These are phyloP conservation scores for Papiliotrema nemorosa DNA, from an alignment of 1,284 basidiomycete species.

Conservation along the genomic window DNA sequence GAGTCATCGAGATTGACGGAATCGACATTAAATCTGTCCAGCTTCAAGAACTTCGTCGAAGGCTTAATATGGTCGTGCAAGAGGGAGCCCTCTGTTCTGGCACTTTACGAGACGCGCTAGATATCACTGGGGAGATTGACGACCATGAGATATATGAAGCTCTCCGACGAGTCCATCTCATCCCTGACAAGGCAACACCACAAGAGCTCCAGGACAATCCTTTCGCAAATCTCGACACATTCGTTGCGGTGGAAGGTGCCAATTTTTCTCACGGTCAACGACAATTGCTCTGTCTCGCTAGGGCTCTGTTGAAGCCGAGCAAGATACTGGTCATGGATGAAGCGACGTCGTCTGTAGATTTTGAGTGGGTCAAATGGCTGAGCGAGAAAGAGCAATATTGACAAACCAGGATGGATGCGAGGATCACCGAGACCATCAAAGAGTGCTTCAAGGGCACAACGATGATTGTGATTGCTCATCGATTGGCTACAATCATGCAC, in stretches of 20 bases:
- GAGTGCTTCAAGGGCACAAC: slow-evolving; percentile 63
- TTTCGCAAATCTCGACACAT: slow-evolving; percentile 56
- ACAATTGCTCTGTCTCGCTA: slow-evolving; percentile 68
- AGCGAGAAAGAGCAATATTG: too few species aligned
- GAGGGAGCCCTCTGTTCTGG: slow-evolving; percentile 48
- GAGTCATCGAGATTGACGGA: slow-evolving; percentile 68
- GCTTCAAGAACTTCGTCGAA: slow-evolving; percentile 58
- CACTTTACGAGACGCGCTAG: slow-evolving; percentile 66
- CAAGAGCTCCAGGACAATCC: slow-evolving; percentile 52
- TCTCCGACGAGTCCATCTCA: slow-evolving; percentile 57
- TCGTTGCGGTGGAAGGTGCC: slow-evolving; percentile 52
- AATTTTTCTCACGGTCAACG: slow-evolving; percentile 76
- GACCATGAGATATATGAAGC: slow-evolving; percentile 58
- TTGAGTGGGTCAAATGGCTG: slow-evolving; percentile 60
- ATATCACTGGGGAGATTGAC: slow-evolving; percentile 34
- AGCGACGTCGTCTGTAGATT: slow-evolving; percentile 78
- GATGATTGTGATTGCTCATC: slow-evolving; percentile 70
- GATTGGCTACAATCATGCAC: slow-evolving; percentile 56
- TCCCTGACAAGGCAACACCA: slow-evolving; percentile 40
- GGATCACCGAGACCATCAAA: slow-evolving; percentile 69
- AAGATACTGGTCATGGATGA: slow-evolving; percentile 65
- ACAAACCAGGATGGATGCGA: slow-evolving; percentile 61
- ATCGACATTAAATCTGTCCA: slow-evolving; percentile 57
- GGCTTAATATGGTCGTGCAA: slow-evolving; percentile 58
- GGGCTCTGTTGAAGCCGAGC: slow-evolving; percentile 67